phyloP scores from a whole-genome alignment of 495 filamentous ascomycete species.

The Wilcoxina mikolae region DNA sequence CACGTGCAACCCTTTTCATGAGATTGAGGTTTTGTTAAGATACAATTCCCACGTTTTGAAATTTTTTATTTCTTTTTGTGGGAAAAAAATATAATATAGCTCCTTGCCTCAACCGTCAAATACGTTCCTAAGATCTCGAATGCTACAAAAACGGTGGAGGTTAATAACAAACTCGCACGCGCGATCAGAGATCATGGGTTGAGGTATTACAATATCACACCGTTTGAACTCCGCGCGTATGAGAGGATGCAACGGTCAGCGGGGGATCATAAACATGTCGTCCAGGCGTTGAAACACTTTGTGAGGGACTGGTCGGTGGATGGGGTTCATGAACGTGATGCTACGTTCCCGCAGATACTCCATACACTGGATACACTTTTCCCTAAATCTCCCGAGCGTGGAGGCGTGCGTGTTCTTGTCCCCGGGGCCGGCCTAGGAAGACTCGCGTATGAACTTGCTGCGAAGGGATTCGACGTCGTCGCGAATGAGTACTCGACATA shows the following conservation, averaged over 20 bases:
- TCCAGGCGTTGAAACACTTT: conserved; percentile 36
- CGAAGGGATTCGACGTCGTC: conserved; percentile 31
- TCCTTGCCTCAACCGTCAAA: conserved; percentile 1
- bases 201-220: conserved; percentile 26
- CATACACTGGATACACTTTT: conserved; percentile 20
- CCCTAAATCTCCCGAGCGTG: conserved; percentile 6
- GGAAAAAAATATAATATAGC: neutral
- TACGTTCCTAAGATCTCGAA: conserved; percentile 1
- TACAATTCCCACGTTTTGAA: neutral
- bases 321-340: conserved; percentile 32
- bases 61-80: too few relatives aligned
- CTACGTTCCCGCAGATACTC: conserved; percentile 31
- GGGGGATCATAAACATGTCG: conserved; percentile 30
- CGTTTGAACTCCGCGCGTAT: conserved; percentile 24
- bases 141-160: neutral
- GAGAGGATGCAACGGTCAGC: conserved; percentile 14
- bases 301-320: conserved; percentile 35
- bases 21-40: neutral
- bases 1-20: neutral
- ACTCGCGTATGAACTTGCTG: conserved; percentile 32
- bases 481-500: conserved; percentile 36
- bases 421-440: conserved; percentile 36
- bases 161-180: conserved; percentile 25
- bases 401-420: conserved; percentile 27
- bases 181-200: conserved; percentile 25